Base-by-base conservation (phyloP, 1,284 basidiomycete species). In the Hemileia vastatrix region DNA sequence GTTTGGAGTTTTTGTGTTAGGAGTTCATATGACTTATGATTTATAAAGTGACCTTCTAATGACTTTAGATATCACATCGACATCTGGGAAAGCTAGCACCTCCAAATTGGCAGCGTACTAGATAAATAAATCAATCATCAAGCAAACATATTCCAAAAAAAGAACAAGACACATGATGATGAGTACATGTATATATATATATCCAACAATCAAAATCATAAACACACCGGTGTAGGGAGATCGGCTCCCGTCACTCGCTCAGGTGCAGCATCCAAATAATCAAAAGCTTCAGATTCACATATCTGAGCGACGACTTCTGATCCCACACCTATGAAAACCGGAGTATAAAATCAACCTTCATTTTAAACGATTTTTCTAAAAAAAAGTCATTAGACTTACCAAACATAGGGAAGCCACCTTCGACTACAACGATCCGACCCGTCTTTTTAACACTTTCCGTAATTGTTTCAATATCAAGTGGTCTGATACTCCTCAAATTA, bases 321-420 rank as follows among this genome's bases (percentile, higher is more conserved):
- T 66, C 70, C 65, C 66, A 82, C 71, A 95, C 88, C 78, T 94
- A 90, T 93, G 71, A 62, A 99, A 27, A 50, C 49, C 11, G 31
- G 31, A 50, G 31, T 19, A 27, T 6, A 27, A 9, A 43, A 43
- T 8, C 40, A 43, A 43, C 2, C n/a, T 53, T 5, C 6, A 9
- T 44, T 19, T 23, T 2, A 45, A 48, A 49, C 19, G 50, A 9
- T 49, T 48, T n/a, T 13, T 32, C 5, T 40, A 23, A 15, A 3
- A 15, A 5, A 45, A 24, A 43, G 11, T 24, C 3, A 57, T 27
- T 45, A 43, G 21, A 63, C 60, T 40, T 92, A 80, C 95, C 91
- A 77, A 97, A 98, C 54, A 84, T 86, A 52, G 95, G 95, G 90
- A 96, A 99, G 58, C 95, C 95, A 79, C 92, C 92, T 80, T 99